Base-by-base conservation (phyloP, 2,329 filamentous ascomycete species). In the Colletotrichum sp. region DNA sequence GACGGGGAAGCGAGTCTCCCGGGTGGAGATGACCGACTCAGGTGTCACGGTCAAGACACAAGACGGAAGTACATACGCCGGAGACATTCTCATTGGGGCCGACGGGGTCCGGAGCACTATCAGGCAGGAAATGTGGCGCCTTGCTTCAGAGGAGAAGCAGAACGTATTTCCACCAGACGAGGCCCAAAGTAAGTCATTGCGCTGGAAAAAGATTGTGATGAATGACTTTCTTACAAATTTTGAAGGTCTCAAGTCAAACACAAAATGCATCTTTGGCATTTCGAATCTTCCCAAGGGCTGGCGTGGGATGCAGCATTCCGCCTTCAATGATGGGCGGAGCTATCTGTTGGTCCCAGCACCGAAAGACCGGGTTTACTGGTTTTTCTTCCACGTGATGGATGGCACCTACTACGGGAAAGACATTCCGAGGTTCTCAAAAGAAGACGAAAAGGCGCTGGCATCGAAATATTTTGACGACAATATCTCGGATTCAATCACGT, bases 31-130 rank as follows among this genome's bases (percentile, higher is more conserved):
- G 5, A 38, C 30, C 0, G 61, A 72, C 4, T 58, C 70, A 73
- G 3, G 34, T 26, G 78, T 84, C 12, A 75, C 73, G 0, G 84
- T 85, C 1, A 75, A 32, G 2, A 84, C 82, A 1, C 60, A 73
- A 7, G 80, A 84, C 21, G 84, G 84, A 9, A 62, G 73, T 7
- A 30, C 66, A 0, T 82, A 82, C 62, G 38, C 72, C 2, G 85
- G 84, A 1, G 80, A 82, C 26, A 77, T 85, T 85, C 48, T 75
- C 85, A 78, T 87, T 0, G 85, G 86, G 0, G 82, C 83, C 1
- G 85, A 87, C 55, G 86, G 86, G 1, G 80, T 87, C 18, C 80
- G 85, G 70, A 87, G 86, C 76, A 76, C 68, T 0, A 80, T 85
- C 2, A 78, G 86, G 4, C 60, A 76, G 8, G 81, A 84, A 32